phyloP scores from a whole-genome alignment of 2,329 filamentous ascomycete species.

The Blastomyces gilchristii region DNA sequence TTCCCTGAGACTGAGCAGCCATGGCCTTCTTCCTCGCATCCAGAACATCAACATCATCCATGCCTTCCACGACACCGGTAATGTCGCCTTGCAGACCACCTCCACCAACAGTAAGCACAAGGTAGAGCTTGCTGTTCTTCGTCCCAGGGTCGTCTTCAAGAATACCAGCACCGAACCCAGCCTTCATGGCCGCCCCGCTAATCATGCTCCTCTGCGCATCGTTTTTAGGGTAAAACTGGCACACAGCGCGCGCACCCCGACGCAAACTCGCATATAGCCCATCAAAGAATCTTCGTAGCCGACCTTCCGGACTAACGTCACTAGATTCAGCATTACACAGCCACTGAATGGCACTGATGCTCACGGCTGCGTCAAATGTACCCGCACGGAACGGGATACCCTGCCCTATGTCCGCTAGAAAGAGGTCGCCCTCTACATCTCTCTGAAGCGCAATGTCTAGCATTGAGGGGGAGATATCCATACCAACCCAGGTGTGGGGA shows the following conservation, averaged over 20 bases:
- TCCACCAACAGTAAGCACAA: conserved; percentile 81
- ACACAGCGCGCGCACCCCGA: conserved; percentile 79
- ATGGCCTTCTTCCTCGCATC: conserved; percentile 52
- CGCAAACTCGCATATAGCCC: conserved; percentile 76
- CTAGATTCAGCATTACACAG: conserved; percentile 88
- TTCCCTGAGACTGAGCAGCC: conserved; percentile 35
- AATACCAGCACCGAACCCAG: conserved; percentile 89
- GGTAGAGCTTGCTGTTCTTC: conserved; percentile 93
- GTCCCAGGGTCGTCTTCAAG: conserved; percentile 93
- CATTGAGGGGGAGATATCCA: conserved; percentile 95
- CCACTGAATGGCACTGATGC: conserved; percentile 96
- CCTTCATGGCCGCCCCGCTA: conserved; percentile 75
- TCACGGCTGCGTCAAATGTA: conserved; percentile 88
- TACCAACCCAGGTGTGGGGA: conserved; percentile 91
- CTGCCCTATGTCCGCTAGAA: conserved; percentile 90
- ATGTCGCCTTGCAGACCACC: conserved; percentile 62
- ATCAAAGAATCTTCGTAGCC: conserved; percentile 81
- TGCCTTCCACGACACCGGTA: conserved; percentile 75
- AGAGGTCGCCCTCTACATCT: conserved; percentile 85
- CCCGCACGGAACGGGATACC: conserved; percentile 89
- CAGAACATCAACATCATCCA: conserved; percentile 77
- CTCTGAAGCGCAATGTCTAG: conserved; percentile 85
- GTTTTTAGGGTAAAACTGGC: conserved; percentile 98
- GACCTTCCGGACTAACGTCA: conserved; percentile 68
- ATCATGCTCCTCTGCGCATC: conserved; percentile 88